Base-by-base conservation (phyloP, 164 flowering plant species). In the Houttuynia cordata region DNA sequence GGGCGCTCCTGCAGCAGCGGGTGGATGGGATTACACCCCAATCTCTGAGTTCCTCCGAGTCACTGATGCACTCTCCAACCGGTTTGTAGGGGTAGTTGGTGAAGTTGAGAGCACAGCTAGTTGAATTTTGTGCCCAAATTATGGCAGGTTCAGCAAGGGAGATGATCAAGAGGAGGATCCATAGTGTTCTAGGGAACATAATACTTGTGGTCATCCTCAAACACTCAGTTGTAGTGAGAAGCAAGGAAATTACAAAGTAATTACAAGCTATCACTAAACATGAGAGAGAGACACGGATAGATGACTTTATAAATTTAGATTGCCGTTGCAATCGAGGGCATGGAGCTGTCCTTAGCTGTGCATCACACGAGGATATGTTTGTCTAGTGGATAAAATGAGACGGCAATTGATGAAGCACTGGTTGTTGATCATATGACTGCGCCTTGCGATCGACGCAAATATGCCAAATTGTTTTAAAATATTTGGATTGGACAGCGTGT, bases 1-100 rank as follows among this genome's bases (percentile, higher is more conserved):
- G 77, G 15, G 72, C 82, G 59, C 74, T 75, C 57, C 67, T 63
- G 34, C 93, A 86, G 58, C 93, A 86, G 10, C 72, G 68, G 18
- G 68, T 68, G 20, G 75, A 72, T 1, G 62, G 45, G 58, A 79
- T 40, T 64, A 68, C 61, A 51, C 47, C 74, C 87, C 84, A 82
- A 12, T n/a, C 47, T 2, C 53, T 71, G 20, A 76, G 23, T 12
- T 56, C 71, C 50, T 67, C 71, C 10, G 64, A 15, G 24, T 9
- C 24, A 56, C 62, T 59, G 10, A 67, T 15, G 74, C 93, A 84
- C 41, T 77, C 76, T 1, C 87, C 84, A 0, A 62, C 21, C 52
- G 83, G 83, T 49, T 69, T 62, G 67, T 74, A 78, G 17, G 84
- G 80, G 55, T 64, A 68, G 57, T 55, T 17, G 19, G 47, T 66